These are phyloP conservation scores for Postia placenta DNA, from an alignment of 768 basidiomycete genomes.

Conservation along the genomic window DNA sequence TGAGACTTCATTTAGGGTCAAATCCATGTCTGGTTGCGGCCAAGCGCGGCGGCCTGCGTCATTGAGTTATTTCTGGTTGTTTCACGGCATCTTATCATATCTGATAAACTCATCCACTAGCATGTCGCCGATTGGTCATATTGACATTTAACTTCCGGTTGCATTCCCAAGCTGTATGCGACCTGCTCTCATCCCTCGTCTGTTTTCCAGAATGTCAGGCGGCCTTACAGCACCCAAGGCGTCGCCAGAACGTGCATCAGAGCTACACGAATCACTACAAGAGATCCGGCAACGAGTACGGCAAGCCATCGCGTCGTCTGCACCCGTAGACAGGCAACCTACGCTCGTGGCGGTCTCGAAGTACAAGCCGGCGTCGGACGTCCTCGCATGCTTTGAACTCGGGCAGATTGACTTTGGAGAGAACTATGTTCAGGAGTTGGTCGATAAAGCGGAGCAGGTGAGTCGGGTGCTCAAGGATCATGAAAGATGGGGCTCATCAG, in stretches of 20 bases:
- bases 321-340: constrained; percentile 14
- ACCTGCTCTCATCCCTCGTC: too few species aligned
- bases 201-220: background rate
- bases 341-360: constrained; percentile 89
- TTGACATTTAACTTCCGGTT: too few species aligned
- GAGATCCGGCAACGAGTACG: constrained; percentile 48
- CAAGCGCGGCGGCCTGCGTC: background rate
- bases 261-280: constrained; percentile 46
- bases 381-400: constrained; percentile 72
- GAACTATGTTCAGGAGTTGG: constrained; percentile 93
- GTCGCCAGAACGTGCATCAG: constrained; percentile 25
- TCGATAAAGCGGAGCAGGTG: constrained; percentile 61
- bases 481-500: too few species aligned
- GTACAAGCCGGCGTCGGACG: constrained; percentile 83
- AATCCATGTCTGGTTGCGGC: background rate
- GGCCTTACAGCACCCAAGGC: background rate
- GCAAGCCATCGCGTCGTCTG: constrained; percentile 24
- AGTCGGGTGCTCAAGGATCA: too few species aligned
- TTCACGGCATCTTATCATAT: too few species aligned
- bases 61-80: too few species aligned
- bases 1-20: too few species aligned
- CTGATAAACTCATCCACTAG: too few species aligned
- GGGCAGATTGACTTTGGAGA: constrained; percentile 94
- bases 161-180: too few species aligned
- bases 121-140: too few species aligned